Conservation (phyloP, 2,329 filamentous ascomycete species). For the Byssochlamys sp. region DNA sequence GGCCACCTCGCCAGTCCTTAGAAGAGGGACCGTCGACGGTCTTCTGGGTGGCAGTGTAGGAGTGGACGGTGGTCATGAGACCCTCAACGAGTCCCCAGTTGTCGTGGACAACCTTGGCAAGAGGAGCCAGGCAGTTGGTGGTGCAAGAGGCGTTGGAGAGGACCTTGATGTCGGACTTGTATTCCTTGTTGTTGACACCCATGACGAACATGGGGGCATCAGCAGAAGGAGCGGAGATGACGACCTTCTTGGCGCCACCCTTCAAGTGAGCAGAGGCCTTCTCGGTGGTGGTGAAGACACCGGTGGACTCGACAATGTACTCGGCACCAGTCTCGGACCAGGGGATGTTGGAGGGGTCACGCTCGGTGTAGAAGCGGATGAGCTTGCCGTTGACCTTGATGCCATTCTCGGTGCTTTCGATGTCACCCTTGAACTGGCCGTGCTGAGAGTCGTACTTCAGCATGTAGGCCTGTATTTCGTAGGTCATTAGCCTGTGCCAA, state of each 20-base stretch:
- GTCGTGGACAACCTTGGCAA: constrained; percentile 98
- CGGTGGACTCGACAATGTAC: constrained; percentile 95
- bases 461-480: constrained; percentile 75
- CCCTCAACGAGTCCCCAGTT: constrained; percentile 96
- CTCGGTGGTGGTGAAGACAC: constrained; percentile 97
- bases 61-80: constrained; percentile 99
- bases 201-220: constrained; percentile 99
- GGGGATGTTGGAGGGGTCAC: constrained; percentile 79
- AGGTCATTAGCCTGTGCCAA: constrained; percentile 6
- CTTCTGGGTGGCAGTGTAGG: constrained; percentile 99
- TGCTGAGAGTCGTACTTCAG: constrained; percentile 98
- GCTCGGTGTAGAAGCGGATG: constrained; percentile 88
- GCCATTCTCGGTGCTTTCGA: constrained; percentile 61
- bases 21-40: constrained; percentile 92
- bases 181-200: constrained; percentile 92
- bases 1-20: constrained; percentile 99
- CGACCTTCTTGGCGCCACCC: constrained; percentile 95
- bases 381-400: constrained; percentile 89
- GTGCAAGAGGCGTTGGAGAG: constrained; percentile 99
- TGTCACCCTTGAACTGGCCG: constrained; percentile 88
- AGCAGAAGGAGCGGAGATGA: constrained; percentile 50
- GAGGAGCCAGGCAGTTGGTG: constrained; percentile 98
- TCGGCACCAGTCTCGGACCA: constrained; percentile 79
- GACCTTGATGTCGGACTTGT: constrained; percentile 82
- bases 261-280: constrained; percentile 91